Conservation (phyloP, 2,329 filamentous ascomycete species). For the Colletotrichum theobromicola region DNA sequence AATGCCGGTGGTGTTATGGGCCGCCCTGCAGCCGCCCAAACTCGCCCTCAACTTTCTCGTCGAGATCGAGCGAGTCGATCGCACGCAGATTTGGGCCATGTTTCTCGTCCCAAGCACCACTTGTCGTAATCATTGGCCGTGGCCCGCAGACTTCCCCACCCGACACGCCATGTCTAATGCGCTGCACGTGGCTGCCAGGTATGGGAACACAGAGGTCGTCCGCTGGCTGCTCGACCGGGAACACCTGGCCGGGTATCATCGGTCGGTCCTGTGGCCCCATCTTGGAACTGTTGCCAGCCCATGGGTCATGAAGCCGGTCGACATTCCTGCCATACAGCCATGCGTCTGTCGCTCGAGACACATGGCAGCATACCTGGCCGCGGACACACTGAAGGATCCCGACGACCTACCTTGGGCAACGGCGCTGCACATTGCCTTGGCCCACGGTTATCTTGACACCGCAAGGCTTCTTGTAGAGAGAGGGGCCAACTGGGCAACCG, state of each 20-base stretch:
- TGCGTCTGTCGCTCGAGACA: not conserved
- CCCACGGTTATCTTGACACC: not conserved
- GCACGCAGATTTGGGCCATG: not conserved
- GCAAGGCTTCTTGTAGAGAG: not conserved
- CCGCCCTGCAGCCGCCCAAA: not conserved
- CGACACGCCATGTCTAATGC: not conserved
- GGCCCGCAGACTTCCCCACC: not conserved
- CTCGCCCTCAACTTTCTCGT: not conserved
- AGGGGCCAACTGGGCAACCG: not conserved
- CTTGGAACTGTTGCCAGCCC: not conserved
- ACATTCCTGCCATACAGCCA: not conserved
- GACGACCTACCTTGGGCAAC: not conserved
- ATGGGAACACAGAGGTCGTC: not conserved
- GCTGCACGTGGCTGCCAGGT: not conserved
- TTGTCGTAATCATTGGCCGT: not conserved
- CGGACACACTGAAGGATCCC: not conserved
- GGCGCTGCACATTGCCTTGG: not conserved
- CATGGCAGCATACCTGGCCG: not conserved
- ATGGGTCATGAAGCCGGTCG: not conserved
- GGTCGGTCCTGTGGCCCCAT: not conserved
- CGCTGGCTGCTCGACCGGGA: not conserved
- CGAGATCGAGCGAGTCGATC: not conserved
- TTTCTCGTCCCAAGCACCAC: not conserved
- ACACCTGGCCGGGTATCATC: not conserved
- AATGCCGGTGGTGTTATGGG: not conserved